Percentiles rank a stretch among this genome's conserved stretches.
Conservation (phyloP, 345 rosid species). For the Citrus maxima region DNA sequence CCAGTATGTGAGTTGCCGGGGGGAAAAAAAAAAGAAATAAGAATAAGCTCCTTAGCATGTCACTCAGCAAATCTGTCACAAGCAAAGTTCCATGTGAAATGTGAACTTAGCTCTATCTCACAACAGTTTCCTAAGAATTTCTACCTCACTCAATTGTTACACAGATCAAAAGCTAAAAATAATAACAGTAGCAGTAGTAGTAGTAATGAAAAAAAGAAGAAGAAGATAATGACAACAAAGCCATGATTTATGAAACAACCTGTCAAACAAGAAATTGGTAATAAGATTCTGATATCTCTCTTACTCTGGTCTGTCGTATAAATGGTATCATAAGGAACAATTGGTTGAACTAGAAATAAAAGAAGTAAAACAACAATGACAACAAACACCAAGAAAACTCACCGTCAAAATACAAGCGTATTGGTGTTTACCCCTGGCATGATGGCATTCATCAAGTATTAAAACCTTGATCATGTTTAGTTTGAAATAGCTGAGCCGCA, state of each 20-base stretch:
- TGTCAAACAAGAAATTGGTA: not conserved
- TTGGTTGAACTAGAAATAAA: not conserved
- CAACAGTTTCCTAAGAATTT: not conserved
- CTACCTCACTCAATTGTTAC: not conserved
- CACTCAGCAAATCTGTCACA: not conserved
- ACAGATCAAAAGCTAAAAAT: not conserved
- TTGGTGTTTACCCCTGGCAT: slow-evolving; percentile 62
- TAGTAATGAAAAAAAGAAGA: not conserved
- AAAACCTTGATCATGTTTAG: slow-evolving; percentile 66
- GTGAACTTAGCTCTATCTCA: not conserved
- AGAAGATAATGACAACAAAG: no score
- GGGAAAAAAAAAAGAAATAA: no score
- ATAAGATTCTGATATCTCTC: not conserved
- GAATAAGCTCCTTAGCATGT: not conserved
- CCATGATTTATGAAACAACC: not conserved
- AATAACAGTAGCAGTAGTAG: not conserved
- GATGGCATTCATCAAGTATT: slow-evolving; percentile 93
- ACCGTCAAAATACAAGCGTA: slow-evolving; percentile 85
- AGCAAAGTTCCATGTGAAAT: not conserved
- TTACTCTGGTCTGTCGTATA: not conserved
- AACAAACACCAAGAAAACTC: slow-evolving; percentile 27
- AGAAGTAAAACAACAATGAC: not conserved
- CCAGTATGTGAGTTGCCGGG: not conserved
- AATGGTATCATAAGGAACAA: not conserved
- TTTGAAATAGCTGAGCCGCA: slow-evolving; percentile 62